Evolutionary conservation across 129 eudicot species (phyloP).

Genomic region (Saposhnikovia divaricata): DNA sequence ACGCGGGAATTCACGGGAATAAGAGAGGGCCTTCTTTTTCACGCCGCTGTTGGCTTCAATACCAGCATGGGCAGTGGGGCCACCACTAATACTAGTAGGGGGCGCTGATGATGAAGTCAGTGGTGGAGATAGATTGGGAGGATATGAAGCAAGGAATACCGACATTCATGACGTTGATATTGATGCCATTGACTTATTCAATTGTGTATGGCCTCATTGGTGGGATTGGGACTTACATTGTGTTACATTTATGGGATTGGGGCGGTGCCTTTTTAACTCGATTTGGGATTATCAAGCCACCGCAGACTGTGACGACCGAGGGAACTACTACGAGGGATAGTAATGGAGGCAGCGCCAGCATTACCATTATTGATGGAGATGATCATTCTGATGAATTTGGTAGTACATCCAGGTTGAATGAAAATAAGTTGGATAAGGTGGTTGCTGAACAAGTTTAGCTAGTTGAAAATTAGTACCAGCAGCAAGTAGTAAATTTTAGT

Average conservation of each 20-base stretch:
- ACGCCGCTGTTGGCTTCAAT: conserved; percentile 89
- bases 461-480: no score
- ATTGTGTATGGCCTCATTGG: conserved; percentile 89
- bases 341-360: neutral
- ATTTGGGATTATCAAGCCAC: conserved; percentile 28
- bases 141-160: conserved; percentile 88
- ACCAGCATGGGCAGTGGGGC: conserved; percentile 98
- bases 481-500: no score
- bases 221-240: conserved; percentile 75
- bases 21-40: conserved; percentile 72
- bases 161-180: conserved; percentile 71
- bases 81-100: conserved; percentile 84
- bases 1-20: no score
- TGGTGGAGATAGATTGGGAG: conserved; percentile 82
- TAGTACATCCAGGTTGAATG: neutral
- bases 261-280: conserved; percentile 27
- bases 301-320: neutral
- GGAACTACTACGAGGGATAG: neutral
- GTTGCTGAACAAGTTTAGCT: neutral
- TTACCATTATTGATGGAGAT: neutral
- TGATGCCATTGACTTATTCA: conserved; percentile 87
- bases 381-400: neutral
- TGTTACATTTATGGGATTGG: conserved; percentile 83
- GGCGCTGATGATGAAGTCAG: conserved; percentile 89
- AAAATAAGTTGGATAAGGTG: neutral